Percentiles rank a stretch among this genome's conserved stretches.
Conservation (phyloP, 2,329 filamentous ascomycete genomes). For the Colletotrichum filicis region DNA sequence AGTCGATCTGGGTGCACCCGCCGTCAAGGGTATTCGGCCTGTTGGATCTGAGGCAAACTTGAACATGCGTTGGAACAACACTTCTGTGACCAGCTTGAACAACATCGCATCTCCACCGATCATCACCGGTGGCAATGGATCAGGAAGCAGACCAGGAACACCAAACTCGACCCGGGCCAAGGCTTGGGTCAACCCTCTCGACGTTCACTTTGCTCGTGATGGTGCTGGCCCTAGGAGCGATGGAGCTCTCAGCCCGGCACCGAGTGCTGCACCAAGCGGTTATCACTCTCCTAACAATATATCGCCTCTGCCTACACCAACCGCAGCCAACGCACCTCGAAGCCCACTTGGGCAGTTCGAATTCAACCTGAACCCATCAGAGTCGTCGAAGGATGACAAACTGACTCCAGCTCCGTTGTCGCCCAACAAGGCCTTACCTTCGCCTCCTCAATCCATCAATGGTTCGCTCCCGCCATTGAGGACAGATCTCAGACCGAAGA, state of each 20-base stretch:
- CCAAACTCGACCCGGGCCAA: conserved; percentile 43
- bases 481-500: conserved; percentile 34
- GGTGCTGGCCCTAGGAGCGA: conserved; percentile 35
- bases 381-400: conserved; percentile 4
- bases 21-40: conserved; percentile 45
- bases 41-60: conserved; percentile 53
- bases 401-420: conserved; percentile 32
- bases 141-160: conserved; percentile 46
- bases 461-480: conserved; percentile 37
- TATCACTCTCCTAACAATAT: conserved; percentile 35
- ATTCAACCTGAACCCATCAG: conserved; percentile 43
- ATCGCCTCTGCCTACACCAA: conserved; percentile 24
- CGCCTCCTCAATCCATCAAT: conserved; percentile 48
- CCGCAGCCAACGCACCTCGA: conserved; percentile 42
- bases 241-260: conserved; percentile 27
- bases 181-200: conserved; percentile 60
- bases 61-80: conserved; percentile 48
- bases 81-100: conserved; percentile 48
- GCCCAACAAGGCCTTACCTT: conserved; percentile 39
- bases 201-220: conserved; percentile 53
- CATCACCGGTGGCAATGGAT: conserved; percentile 38
- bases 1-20: conserved; percentile 51
- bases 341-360: conserved; percentile 55
- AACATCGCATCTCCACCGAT: conserved; percentile 43
- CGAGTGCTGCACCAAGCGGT: conserved; percentile 35